Evolutionary conservation across 495 filamentous ascomycete species (phyloP), one percentile per base, ranked within the genome.

Genomic region (Rhypophila decipiens): DNA sequence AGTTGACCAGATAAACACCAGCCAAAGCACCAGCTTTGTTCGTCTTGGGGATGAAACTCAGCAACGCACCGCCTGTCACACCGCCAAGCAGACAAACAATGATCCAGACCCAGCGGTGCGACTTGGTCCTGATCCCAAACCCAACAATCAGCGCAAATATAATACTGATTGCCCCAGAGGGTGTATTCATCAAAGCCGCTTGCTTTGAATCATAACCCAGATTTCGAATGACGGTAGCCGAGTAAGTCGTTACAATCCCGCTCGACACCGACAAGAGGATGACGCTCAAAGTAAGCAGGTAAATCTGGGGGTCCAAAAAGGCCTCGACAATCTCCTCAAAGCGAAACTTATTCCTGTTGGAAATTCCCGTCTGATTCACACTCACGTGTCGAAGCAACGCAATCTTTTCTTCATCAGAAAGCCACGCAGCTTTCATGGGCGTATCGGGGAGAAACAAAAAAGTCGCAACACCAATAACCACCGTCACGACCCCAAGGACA

Each of bases 1-100:
- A 63, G 56, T 85, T 84, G 53, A 82, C 70, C 10, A 86, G 70
- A 56, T 84, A 85, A 39, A 84, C 77, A 10, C 82, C 83, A 5
- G 76, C 76, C 13, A 86, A 66, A 20, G 75, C 67, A 19, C 76
- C 80, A 1, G 65, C 65, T 12, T 24, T 42, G 55, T 65, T 63
- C 51, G 69, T 72, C 39, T 40, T 58, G 5, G 70, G 65, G 0
- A 77, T 60, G 59, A 84, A 84, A 2, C 78, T 80, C 67, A 85
- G 74, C n/a, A 85, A 57, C 1, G 59, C 79, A 9, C 72, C 77
- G 5, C 82, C 82, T 43, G 80, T 63, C 39, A 83, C 62, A 7
- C 63, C 63, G 36, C 20, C 58, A 20, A 67, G 41, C 42, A 67
- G 56, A 49, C 61, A 64, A 36, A 29, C 50, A 36, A 67, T 43